Conservation (phyloP, 306 rosid genomes). For the Rosa multiflora region DNA sequence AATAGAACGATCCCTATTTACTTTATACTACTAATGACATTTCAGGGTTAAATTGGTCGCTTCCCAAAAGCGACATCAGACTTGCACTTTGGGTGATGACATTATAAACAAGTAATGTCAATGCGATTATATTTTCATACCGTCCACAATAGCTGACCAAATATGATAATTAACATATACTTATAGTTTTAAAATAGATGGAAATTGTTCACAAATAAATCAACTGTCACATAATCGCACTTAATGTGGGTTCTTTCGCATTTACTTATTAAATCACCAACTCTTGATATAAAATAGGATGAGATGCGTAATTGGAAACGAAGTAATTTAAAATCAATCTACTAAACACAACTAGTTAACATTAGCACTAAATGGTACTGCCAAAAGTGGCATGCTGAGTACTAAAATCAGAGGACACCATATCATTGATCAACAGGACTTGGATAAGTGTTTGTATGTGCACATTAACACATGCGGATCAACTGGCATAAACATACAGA, state of each 20-base stretch:
- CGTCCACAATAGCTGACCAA: not conserved
- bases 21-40: too few relatives aligned
- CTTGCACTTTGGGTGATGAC: not conserved
- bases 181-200: too few relatives aligned
- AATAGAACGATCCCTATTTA: too few relatives aligned
- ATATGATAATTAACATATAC: not conserved
- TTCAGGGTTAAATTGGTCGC: too few relatives aligned
- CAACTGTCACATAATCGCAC: not conserved
- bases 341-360: not conserved
- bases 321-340: not conserved
- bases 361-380: not conserved
- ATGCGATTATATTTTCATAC: too few relatives aligned
- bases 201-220: not conserved
- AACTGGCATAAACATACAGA: not conserved
- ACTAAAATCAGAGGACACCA: not conserved
- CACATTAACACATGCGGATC: not conserved
- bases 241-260: not conserved
- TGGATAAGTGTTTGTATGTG: not conserved
- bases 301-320: not conserved
- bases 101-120: not conserved
- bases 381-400: not conserved
- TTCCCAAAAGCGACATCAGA: too few relatives aligned
- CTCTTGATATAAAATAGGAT: not conserved
- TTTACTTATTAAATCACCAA: too few relatives aligned
- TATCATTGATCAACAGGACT: not conserved